Conservation (phyloP, 1,284 basidiomycete genomes). For the Trichosporon faecale region DNA sequence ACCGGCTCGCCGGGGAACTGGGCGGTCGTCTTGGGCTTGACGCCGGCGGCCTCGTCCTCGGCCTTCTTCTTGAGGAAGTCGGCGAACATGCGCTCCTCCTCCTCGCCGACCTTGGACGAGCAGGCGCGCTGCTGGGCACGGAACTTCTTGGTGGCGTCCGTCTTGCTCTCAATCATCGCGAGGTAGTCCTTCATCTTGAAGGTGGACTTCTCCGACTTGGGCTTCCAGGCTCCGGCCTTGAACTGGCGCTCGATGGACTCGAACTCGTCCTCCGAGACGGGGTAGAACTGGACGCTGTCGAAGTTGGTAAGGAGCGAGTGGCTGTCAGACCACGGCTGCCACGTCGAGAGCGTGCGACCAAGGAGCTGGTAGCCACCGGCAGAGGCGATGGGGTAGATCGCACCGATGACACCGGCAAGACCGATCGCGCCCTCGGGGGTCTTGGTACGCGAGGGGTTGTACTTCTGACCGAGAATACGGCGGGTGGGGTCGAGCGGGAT, state of each 20-base stretch:
- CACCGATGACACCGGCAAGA: conserved; percentile 53
- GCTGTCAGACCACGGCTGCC: conserved; percentile 44
- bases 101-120: conserved; percentile 28
- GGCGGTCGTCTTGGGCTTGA: conserved; percentile 6
- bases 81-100: conserved; percentile 35
- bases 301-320: conserved; percentile 66
- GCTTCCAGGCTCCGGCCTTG: conserved; percentile 61
- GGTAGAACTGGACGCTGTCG: conserved; percentile 59
- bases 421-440: conserved; percentile 59
- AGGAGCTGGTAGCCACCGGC: conserved; percentile 66
- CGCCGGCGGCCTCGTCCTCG: conserved; percentile 17
- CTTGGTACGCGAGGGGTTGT: conserved; percentile 51
- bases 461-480: conserved; percentile 49
- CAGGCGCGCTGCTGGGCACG: conserved; percentile 40
- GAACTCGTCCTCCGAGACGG: conserved; percentile 34
- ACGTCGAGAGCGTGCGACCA: conserved; percentile 48
- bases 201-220: conserved; percentile 49
- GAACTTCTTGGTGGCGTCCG: conserved; percentile 55
- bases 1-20: conserved; percentile 27
- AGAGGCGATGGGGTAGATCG: conserved; percentile 65
- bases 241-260: conserved; percentile 59
- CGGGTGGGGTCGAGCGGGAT: conserved; percentile 35
- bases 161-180: conserved; percentile 14
- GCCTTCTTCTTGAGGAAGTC: conserved; percentile 22
- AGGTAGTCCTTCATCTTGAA: conserved; percentile 28